phyloP scores from a whole-genome alignment of 495 filamentous ascomycete species.

The Tuber microsphaerosporum region DNA sequence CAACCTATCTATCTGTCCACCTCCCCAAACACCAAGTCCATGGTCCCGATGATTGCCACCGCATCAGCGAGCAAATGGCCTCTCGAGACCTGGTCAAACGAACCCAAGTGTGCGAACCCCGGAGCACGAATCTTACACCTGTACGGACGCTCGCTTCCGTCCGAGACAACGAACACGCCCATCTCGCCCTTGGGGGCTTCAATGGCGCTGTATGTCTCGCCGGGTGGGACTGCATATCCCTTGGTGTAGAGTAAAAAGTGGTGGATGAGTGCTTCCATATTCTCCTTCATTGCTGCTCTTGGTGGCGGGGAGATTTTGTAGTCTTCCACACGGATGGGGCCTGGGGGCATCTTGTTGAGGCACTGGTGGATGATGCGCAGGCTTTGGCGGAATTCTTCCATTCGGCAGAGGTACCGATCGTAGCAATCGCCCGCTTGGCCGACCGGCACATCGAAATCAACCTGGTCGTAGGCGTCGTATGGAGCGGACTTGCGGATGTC shows the following conservation, averaged over 20 bases:
- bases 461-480: constrained; percentile 94
- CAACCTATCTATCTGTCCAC: constrained; percentile 57
- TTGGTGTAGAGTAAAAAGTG: constrained; percentile 99
- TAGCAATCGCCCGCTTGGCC: constrained; percentile 98
- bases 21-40: constrained; percentile 78
- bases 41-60: constrained; percentile 90
- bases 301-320: constrained; percentile 98
- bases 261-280: constrained; percentile 99
- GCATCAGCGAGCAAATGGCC: constrained; percentile 95
- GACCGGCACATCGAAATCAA: constrained; percentile 97
- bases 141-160: constrained; percentile 93
- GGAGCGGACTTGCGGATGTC: constrained; percentile 92
- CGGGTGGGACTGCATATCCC: constrained; percentile 94
- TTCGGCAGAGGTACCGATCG: constrained; percentile 96
- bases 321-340: constrained; percentile 90
- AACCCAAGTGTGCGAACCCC: constrained; percentile 89
- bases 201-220: constrained; percentile 95
- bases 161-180: constrained; percentile 94
- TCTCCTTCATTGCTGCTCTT: constrained; percentile 97
- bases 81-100: constrained; percentile 84
- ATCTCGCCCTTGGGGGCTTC: constrained; percentile 99
- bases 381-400: constrained; percentile 98
- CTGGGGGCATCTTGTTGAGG: constrained; percentile 95
- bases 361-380: constrained; percentile 98
- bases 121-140: constrained; percentile 95